Base-by-base conservation (phyloP, 1,284 basidiomycete genomes). In the Melanopsichium pennsylvanicum region DNA sequence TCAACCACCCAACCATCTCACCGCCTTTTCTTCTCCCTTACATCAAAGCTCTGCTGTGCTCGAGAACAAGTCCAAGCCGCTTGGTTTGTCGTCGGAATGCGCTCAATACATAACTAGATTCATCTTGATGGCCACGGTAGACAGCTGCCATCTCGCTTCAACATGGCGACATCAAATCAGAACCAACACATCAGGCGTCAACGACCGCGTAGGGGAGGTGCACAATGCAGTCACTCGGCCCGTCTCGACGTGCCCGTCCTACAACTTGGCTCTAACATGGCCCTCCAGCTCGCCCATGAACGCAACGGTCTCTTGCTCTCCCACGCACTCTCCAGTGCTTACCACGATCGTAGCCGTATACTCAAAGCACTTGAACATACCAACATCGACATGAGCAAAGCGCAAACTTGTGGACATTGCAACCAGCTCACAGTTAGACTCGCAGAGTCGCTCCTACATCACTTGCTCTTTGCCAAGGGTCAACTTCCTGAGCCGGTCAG, bases 401-500 rank as follows among this genome's bases (percentile, higher is more conserved):
- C 56, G 2, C 67, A 70, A 23, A 11, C 44, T 26, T 43, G 27
- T 18, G 70, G 70, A 3, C 70, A 75, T 33, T 50, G 43, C 29
- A 29, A 48, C 7, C 59, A 64, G 37, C 63, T 75, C 19, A 50
- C 52, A 6, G 48, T 64, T 4, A 44, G 54, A 2, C 43, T 75
- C 4, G 29, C 47, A 23, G 52, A 64, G 23, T 60, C 67, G 7
- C 42, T 54, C n/a, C 23, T 73, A 4, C 62, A 70, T 18, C 54
- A 72, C 34, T 42, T 72, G 5, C 63, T 75, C 2, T 75, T 70
- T 37, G 52, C 60, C 5, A 60, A 68, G 25, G 63, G 56, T 5
- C 73, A 75, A 40, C 44, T 73, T 6, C 63, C 70, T 21, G 55
- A 61, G 26, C 62, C 57, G 11, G 56, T 74, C 50, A 63, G 47